phyloP scores from a whole-genome alignment of 768 basidiomycete species.

The Leccinum fibrillosum region DNA sequence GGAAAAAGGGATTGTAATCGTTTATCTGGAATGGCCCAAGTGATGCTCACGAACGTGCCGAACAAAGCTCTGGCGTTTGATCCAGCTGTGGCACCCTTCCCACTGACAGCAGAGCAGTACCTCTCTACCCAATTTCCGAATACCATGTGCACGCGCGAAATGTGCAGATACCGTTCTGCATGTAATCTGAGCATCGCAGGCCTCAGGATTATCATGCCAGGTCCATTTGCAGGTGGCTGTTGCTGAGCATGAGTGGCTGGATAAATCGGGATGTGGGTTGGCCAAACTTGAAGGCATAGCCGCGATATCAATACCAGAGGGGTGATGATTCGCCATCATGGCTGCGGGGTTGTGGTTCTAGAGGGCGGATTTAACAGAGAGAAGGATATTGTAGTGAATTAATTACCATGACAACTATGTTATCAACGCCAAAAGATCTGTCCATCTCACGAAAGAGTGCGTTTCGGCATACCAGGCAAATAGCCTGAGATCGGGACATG shows the following conservation, averaged over 20 bases:
- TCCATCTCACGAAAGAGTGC: background rate
- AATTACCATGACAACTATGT: background rate
- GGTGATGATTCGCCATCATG: background rate
- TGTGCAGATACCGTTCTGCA: background rate
- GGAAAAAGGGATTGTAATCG: background rate
- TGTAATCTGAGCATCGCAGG: background rate
- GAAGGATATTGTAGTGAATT: background rate
- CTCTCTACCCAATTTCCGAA: background rate
- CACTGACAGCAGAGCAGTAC: background rate
- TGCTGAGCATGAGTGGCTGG: background rate
- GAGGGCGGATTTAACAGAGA: background rate
- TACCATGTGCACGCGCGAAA: background rate
- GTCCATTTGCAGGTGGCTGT: background rate
- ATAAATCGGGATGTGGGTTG: background rate
- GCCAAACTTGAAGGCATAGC: background rate
- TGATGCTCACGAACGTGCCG: conserved; percentile 9
- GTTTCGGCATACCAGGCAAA: background rate
- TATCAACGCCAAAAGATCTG: background rate
- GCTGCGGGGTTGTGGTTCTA: background rate
- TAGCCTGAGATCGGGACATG: background rate
- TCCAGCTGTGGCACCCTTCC: background rate
- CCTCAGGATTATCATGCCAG: too few species aligned
- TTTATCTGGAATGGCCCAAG: background rate
- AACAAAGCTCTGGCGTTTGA: background rate
- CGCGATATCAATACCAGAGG: background rate